A percentile compares a stretch with the other conserved stretches of the same genome.
Conservation (phyloP, 2,329 filamentous ascomycete species). For the Clonostachys sp. region DNA sequence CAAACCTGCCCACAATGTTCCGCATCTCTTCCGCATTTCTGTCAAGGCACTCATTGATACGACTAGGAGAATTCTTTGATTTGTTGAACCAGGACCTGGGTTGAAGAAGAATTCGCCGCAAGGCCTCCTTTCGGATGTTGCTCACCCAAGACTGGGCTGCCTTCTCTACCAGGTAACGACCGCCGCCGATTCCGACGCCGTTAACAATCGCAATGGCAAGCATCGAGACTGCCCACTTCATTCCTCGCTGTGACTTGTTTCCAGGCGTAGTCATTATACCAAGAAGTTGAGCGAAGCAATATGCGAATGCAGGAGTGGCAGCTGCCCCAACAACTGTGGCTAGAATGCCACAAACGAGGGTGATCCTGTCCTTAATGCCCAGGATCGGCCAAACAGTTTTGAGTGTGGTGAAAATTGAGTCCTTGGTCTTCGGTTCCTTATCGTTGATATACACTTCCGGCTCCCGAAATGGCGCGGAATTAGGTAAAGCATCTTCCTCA, state of each 20-base stretch:
- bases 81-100: conserved; percentile 75
- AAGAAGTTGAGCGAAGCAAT: conserved; percentile 68
- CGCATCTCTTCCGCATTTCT: conserved; percentile 84
- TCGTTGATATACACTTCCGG: neutral
- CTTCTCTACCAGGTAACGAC: conserved; percentile 68
- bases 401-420: conserved; percentile 15
- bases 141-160: conserved; percentile 76
- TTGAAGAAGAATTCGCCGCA: conserved; percentile 69
- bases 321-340: conserved; percentile 60
- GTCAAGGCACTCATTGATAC: conserved; percentile 69
- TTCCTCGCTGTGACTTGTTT: conserved; percentile 42
- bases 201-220: conserved; percentile 65
- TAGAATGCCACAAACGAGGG: conserved; percentile 56
- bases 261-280: conserved; percentile 58
- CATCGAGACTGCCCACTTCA: conserved; percentile 66
- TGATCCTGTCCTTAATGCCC: conserved; percentile 37
- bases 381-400: conserved; percentile 68
- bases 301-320: conserved; percentile 71
- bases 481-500: too few species aligned
- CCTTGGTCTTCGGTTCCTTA: conserved; percentile 2
- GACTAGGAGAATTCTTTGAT: conserved; percentile 56
- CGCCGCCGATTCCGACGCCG: conserved; percentile 57
- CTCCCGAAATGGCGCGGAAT: too few species aligned
- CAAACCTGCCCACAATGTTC: conserved; percentile 74
- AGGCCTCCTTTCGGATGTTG: conserved; percentile 60